A percentile compares a stretch with the other conserved stretches of the same genome.
These are phyloP conservation scores for Fusarium udum DNA, from an alignment of 2,329 filamentous ascomycete genomes.

Conservation along the genomic window DNA sequence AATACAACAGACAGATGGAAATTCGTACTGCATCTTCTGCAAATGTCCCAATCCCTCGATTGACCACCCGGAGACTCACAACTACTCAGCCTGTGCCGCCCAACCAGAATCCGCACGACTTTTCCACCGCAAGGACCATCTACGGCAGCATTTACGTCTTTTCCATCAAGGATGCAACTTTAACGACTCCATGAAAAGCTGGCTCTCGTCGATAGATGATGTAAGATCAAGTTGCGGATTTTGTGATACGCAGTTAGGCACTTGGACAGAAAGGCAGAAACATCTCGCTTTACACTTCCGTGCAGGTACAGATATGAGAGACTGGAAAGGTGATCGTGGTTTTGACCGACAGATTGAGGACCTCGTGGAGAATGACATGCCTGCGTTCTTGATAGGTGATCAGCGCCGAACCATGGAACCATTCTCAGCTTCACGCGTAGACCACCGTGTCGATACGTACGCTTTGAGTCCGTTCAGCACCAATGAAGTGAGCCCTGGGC, in stretches of 20 bases:
- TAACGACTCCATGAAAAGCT: background rate
- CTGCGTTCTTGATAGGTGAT: background rate
- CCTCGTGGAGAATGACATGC: background rate
- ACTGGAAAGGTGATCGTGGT: background rate
- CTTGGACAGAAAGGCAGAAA: background rate
- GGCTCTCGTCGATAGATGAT: background rate
- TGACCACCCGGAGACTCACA: background rate
- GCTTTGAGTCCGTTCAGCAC: fast-evolving
- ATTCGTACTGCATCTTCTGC: background rate
- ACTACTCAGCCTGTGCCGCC: background rate
- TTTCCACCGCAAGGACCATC: background rate
- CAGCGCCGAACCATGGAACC: background rate
- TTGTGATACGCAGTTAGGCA: background rate
- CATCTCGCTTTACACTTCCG: background rate
- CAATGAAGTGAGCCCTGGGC: background rate
- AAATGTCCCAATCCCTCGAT: background rate
- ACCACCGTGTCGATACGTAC: fast-evolving
- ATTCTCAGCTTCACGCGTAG: background rate
- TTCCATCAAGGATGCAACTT: background rate
- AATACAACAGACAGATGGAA: background rate
- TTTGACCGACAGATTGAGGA: background rate
- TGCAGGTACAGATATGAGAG: background rate
- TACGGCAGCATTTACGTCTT: background rate
- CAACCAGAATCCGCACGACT: background rate
- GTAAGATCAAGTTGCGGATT: background rate